phyloP scores from a whole-genome alignment of 108 stramenopile species.

The Epipyxis sp. region DNA sequence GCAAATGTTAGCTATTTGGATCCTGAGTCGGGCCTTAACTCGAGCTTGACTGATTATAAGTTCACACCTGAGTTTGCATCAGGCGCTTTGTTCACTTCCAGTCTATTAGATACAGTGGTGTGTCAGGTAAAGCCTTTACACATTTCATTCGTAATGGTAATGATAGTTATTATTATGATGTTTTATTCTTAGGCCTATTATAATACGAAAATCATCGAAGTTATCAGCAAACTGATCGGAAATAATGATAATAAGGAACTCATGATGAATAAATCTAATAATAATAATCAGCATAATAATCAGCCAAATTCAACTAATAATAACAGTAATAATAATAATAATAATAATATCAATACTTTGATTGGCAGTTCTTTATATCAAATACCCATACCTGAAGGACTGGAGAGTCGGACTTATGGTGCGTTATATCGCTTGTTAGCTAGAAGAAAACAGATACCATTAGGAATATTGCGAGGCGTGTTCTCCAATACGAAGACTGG shows the following conservation, averaged over 20 bases:
- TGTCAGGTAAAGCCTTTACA: constrained; percentile 13
- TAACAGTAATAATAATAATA: too few species aligned
- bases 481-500: neutral
- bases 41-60: neutral
- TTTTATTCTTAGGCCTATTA: too few species aligned
- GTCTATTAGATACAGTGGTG: constrained; percentile 14
- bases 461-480: constrained; percentile 16
- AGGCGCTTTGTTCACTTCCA: constrained; percentile 14
- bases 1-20: constrained; percentile 6
- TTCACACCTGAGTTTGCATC: constrained; percentile 28
- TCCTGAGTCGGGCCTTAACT: neutral
- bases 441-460: neutral
- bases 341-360: too few species aligned
- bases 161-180: too few species aligned
- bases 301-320: too few species aligned
- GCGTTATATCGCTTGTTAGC: neutral
- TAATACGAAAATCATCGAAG: constrained; percentile 17
- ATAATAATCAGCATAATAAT: too few species aligned
- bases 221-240: constrained; percentile 5
- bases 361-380: too few species aligned
- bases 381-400: constrained; percentile 5
- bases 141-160: too few species aligned
- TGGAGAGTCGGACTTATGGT: constrained; percentile 16
- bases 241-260: neutral
- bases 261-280: too few species aligned